Evolutionary conservation across 2,329 filamentous ascomycete species (phyloP).

Genomic region (Arachnopeziza araneosa): DNA sequence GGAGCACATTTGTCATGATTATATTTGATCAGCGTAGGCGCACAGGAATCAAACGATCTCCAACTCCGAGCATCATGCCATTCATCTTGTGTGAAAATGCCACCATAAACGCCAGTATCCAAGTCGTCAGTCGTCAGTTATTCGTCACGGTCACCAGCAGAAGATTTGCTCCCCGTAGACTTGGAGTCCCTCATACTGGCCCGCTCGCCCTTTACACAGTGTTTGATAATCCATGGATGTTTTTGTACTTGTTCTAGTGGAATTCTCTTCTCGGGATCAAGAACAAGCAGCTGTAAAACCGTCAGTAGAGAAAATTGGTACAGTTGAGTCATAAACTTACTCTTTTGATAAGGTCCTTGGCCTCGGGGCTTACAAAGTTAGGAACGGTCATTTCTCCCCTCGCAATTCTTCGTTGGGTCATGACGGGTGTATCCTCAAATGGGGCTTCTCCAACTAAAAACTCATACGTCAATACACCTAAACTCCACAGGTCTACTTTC

Average conservation of each 20-base stretch:
- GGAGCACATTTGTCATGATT: conserved; percentile 11
- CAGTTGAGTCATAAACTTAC: conserved; percentile 43
- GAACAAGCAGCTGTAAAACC: conserved; percentile 63
- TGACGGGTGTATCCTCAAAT: conserved; percentile 90
- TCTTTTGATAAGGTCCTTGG: conserved; percentile 85
- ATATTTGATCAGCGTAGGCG: conserved; percentile 29
- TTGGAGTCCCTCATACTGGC: conserved; percentile 30
- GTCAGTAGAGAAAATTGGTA: not conserved
- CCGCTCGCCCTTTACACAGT: conserved; percentile 56
- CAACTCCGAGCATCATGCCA: conserved; percentile 26
- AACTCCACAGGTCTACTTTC: conserved; percentile 93
- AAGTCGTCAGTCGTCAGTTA: conserved; percentile 20
- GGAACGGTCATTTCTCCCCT: conserved; percentile 90
- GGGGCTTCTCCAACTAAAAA: conserved; percentile 94
- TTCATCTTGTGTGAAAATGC: conserved; percentile 12
- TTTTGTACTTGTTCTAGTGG: conserved; percentile 80
- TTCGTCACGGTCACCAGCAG: conserved; percentile 21
- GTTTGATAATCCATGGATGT: conserved; percentile 96
- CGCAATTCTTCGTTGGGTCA: conserved; percentile 88
- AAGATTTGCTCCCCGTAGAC: conserved; percentile 28
- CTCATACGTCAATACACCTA: conserved; percentile 93
- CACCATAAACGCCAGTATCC: conserved; percentile 23
- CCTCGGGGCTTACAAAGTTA: conserved; percentile 83
- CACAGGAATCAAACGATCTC: conserved; percentile 28
- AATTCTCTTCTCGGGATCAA: conserved; percentile 91